Conservation (phyloP, 1,284 basidiomycete species). For the Boletus mariae region DNA sequence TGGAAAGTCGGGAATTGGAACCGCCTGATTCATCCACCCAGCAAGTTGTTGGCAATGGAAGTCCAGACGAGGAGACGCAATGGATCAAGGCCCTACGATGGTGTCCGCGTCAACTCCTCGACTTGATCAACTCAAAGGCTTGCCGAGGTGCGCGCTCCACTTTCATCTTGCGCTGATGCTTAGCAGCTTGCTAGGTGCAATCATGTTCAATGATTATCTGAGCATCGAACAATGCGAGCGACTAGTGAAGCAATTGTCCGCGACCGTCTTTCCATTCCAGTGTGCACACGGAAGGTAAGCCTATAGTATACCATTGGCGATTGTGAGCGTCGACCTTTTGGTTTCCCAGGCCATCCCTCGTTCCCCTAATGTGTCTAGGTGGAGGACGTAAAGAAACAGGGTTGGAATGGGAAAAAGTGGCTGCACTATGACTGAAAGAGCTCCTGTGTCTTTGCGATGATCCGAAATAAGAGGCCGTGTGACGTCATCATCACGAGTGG, state of each 20-base stretch:
- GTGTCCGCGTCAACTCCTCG: conserved; percentile 76
- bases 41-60: conserved; percentile 9
- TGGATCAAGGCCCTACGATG: conserved; percentile 75
- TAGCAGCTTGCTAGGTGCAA: conserved; percentile 59
- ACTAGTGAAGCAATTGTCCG: conserved; percentile 63
- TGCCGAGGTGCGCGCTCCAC: conserved; percentile 68
- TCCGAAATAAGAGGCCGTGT: conserved; percentile 26
- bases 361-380: conserved; percentile 39
- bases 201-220: conserved; percentile 94
- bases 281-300: conserved; percentile 88
- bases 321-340: not conserved
- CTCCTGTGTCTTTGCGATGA: not conserved
- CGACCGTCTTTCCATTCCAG: conserved; percentile 82
- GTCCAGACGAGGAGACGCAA: conserved; percentile 34
- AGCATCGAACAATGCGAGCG: conserved; percentile 63
- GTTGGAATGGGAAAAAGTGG: conserved; percentile 28
- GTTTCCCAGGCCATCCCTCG: conserved; percentile 42
- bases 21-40: conserved; percentile 18
- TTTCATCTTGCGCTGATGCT: conserved; percentile 2
- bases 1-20: conserved; percentile 33
- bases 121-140: conserved; percentile 88
- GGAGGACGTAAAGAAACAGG: conserved; percentile 5
- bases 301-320: not conserved
- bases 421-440: conserved; percentile 16
- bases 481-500: conserved; percentile 37